phyloP scores from a whole-genome alignment of 192 early-diverging fungal genomes.

The Coemansia sp. region DNA sequence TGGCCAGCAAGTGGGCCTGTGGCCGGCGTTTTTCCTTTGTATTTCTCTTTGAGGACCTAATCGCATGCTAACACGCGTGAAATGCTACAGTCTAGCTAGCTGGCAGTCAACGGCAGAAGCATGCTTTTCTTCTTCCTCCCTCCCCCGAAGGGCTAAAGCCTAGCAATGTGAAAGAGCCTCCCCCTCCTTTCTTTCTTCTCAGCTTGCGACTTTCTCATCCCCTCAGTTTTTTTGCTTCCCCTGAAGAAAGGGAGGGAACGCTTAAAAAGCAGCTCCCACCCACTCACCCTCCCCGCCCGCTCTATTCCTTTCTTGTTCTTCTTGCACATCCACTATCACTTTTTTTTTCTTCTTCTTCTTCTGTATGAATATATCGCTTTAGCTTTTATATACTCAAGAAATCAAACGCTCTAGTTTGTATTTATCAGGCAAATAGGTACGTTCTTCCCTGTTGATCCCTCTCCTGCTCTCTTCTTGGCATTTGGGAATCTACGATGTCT shows the following conservation, averaged over 20 bases:
- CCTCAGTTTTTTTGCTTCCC: neutral
- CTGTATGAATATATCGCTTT: slow-evolving; percentile 9
- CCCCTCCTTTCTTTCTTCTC: slow-evolving; percentile 4
- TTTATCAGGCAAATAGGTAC: neutral
- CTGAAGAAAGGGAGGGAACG: neutral
- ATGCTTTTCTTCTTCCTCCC: neutral
- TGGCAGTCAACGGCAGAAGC: neutral
- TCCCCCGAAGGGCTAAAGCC: slow-evolving; percentile 4
- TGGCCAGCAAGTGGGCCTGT: too few species aligned
- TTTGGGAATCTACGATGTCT: neutral
- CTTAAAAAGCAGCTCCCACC: slow-evolving; percentile 13
- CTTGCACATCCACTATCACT: neutral
- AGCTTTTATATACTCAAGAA: neutral
- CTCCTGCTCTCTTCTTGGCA: neutral
- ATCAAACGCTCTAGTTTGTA: neutral
- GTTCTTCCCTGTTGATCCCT: neutral
- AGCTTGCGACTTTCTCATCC: neutral
- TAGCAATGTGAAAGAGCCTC: neutral
- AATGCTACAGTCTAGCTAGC: slow-evolving; percentile 8
- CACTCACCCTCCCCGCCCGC: neutral
- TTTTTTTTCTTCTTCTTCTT: neutral
- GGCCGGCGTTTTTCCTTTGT: slow-evolving; percentile 14
- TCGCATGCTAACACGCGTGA: neutral
- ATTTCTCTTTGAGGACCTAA: neutral
- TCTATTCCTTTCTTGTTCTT: neutral